These are phyloP conservation scores for Waitea zeae DNA, from an alignment of 1,284 basidiomycete species.

Conservation along the genomic window DNA sequence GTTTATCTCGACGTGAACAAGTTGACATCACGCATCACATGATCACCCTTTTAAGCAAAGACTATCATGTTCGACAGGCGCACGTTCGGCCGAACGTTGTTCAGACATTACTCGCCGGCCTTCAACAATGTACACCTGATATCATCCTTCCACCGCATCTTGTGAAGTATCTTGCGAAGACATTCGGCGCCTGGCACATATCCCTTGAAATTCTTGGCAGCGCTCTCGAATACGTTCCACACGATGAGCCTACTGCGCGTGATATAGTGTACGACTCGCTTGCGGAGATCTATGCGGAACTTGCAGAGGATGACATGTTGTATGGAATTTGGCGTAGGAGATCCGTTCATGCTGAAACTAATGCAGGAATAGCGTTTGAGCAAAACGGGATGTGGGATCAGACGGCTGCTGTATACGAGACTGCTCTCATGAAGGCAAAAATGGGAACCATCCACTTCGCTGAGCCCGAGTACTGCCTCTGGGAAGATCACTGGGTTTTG, in stretches of 20 bases:
- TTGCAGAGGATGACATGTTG: conserved; percentile 94
- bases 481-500: conserved; percentile 99
- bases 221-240: conserved; percentile 56
- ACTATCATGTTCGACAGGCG: conserved; percentile 83
- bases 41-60: conserved; percentile 83
- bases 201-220: conserved; percentile 80
- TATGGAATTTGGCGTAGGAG: conserved; percentile 93
- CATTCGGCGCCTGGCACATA: conserved; percentile 91
- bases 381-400: conserved; percentile 97
- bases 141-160: conserved; percentile 89
- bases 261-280: conserved; percentile 86
- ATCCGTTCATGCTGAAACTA: conserved; percentile 80
- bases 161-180: conserved; percentile 93
- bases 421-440: conserved; percentile 78
- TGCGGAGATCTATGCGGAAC: conserved; percentile 89
- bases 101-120: conserved; percentile 78
- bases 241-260: conserved; percentile 69
- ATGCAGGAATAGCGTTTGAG: conserved; percentile 85
- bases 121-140: conserved; percentile 73
- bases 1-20: conserved; percentile 78
- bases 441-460: conserved; percentile 79
- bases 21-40: conserved; percentile 80
- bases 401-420: conserved; percentile 81
- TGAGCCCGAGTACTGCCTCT: conserved; percentile 92
- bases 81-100: conserved; percentile 91